Conservation (phyloP, 768 basidiomycete genomes). For the Termitomyces sp. region DNA sequence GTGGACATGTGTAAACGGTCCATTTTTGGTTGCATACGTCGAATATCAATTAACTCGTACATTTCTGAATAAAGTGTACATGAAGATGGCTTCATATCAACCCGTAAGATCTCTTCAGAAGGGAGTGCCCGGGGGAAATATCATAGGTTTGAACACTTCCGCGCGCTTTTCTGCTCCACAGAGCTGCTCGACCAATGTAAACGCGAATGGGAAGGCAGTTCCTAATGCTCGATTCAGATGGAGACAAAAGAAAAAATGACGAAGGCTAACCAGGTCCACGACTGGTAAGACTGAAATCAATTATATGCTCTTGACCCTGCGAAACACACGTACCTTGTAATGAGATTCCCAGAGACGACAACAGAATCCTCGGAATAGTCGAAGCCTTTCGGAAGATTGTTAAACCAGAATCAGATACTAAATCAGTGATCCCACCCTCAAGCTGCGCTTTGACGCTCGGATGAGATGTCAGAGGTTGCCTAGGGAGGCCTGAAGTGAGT, state of each 20-base stretch:
- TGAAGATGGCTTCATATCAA: no score
- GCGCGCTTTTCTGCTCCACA: slow-evolving; percentile 59
- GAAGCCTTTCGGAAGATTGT: slow-evolving; percentile 43
- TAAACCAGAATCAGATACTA: not conserved
- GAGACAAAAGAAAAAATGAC: not conserved
- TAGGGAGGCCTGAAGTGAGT: slow-evolving; percentile 52
- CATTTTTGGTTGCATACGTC: not conserved
- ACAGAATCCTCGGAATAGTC: slow-evolving; percentile 74
- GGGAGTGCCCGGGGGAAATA: slow-evolving; percentile 57
- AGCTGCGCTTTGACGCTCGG: slow-evolving; percentile 63
- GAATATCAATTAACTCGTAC: not conserved
- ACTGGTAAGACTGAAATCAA: slow-evolving; percentile 27
- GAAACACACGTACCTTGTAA: slow-evolving; percentile 59
- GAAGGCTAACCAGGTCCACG: slow-evolving; percentile 62
- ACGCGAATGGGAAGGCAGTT: slow-evolving; percentile 73
- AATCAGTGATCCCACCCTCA: slow-evolving; percentile 36
- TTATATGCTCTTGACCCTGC: not conserved
- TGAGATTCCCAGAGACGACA: slow-evolving; percentile 65
- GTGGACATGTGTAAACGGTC: not conserved
- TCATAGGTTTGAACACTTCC: slow-evolving; percentile 64
- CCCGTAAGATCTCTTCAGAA: slow-evolving; percentile 16
- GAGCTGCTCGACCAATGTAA: slow-evolving; percentile 70
- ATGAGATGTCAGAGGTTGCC: slow-evolving; percentile 73
- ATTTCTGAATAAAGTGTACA: not conserved
- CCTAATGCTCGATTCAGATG: slow-evolving; percentile 32